A percentile compares a stretch with the other conserved stretches of the same genome.
Conservation (phyloP, 805 yeast species). For the Saccharomycopsis lassenensis region DNA sequence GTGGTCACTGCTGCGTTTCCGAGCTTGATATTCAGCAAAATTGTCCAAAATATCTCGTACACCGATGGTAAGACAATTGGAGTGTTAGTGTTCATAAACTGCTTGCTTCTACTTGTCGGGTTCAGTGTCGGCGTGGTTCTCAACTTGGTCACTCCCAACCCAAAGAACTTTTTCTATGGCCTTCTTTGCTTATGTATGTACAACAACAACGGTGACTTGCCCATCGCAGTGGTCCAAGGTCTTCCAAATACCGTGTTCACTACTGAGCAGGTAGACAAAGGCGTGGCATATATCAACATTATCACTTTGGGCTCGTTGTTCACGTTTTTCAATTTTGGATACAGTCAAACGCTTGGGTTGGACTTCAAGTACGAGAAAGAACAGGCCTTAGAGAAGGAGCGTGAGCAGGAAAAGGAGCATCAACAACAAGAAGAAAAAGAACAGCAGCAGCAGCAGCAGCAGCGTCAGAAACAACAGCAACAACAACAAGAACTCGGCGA, state of each 20-base stretch:
- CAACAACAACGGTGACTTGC: slow-evolving; percentile 41
- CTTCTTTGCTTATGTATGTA: slow-evolving; percentile 37
- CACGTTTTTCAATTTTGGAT: slow-evolving; percentile 33
- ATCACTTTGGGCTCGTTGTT: slow-evolving; percentile 32
- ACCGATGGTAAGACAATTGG: slow-evolving; percentile 44
- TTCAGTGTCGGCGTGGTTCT: slow-evolving; percentile 23
- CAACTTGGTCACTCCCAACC: slow-evolving; percentile 30
- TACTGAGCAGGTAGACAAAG: slow-evolving; percentile 30
- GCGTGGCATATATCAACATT: slow-evolving; percentile 41
- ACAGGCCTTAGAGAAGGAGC: slow-evolving; percentile 10
- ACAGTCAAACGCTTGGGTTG: slow-evolving; percentile 29
- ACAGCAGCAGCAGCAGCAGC: neutral
- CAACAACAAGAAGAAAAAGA: neutral
- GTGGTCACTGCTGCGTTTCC: slow-evolving; percentile 45
- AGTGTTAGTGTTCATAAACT: slow-evolving; percentile 26
- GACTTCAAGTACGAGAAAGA: slow-evolving; percentile 23
- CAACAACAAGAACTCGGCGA: neutral
- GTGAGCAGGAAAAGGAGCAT: slow-evolving; percentile 4
- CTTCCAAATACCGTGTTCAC: slow-evolving; percentile 27
- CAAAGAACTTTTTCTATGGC: slow-evolving; percentile 40
- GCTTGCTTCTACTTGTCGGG: slow-evolving; percentile 23
- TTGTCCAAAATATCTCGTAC: slow-evolving; percentile 40
- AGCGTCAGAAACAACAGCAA: neutral
- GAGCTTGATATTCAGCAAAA: slow-evolving; percentile 40
- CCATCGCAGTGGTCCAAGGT: slow-evolving; percentile 43